Percentiles rank a stretch among this genome's conserved stretches.
Evolutionary conservation across 257 asterid species (phyloP).

Genomic region (Henckelia pumila): DNA sequence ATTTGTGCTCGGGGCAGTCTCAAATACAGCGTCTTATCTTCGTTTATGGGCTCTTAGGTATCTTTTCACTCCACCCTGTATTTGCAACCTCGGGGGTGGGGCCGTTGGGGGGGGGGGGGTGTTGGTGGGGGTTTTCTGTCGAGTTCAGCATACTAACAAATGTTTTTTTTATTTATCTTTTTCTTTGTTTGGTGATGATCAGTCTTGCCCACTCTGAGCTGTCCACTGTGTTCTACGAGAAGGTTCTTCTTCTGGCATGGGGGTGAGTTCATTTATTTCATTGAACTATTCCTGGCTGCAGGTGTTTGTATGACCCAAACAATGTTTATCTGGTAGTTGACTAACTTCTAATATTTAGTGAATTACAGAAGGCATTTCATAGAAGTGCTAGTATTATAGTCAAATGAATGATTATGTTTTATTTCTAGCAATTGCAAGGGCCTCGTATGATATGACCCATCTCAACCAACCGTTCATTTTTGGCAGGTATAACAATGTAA

Average conservation of each 20-base stretch:
- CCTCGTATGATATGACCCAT: constrained; percentile 10
- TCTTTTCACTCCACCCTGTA: constrained; percentile 15
- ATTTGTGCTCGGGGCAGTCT: constrained; percentile 99
- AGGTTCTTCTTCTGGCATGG: constrained; percentile 92
- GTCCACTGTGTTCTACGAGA: constrained; percentile 87
- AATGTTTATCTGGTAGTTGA: neutral
- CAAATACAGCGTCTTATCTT: constrained; percentile 98
- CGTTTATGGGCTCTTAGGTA: constrained; percentile 99
- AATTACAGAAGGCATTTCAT: neutral
- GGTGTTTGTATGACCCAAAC: constrained; percentile 8
- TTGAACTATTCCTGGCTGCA: constrained; percentile 9
- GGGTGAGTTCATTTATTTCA: constrained; percentile 59
- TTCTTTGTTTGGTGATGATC: constrained; percentile 30
- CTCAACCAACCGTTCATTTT: neutral
- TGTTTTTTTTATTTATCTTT: neutral
- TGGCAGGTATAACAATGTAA: constrained; percentile 75
- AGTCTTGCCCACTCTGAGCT: constrained; percentile 96
- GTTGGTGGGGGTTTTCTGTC: no score
- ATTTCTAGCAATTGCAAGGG: neutral
- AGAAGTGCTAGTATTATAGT: neutral
- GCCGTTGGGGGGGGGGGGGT: no score
- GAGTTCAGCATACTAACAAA: constrained; percentile 9
- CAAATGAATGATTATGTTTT: neutral
- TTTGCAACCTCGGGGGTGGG: no score
- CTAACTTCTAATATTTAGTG: neutral